These are phyloP conservation scores for Lachancea quebecensis DNA, from an alignment of 805 yeast genomes.

Conservation along the genomic window DNA sequence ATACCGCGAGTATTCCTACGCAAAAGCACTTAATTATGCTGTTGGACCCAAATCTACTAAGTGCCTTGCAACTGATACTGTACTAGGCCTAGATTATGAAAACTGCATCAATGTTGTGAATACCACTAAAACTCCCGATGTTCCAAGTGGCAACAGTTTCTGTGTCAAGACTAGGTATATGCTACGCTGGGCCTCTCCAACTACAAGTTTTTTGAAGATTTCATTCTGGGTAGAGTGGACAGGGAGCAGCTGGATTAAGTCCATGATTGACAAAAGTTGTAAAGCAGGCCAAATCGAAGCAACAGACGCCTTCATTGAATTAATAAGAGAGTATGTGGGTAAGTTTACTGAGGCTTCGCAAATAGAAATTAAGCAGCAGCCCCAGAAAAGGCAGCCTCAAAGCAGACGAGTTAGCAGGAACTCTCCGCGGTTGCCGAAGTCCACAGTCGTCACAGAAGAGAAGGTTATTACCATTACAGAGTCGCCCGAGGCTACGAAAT, in stretches of 20 bases:
- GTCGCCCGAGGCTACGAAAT: not conserved
- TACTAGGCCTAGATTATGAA: conserved; percentile 48
- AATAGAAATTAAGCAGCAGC: conserved; percentile 3
- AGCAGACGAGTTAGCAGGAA: conserved; percentile 7
- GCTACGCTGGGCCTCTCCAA: conserved; percentile 66
- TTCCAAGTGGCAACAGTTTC: conserved; percentile 86
- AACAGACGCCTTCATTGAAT: conserved; percentile 39
- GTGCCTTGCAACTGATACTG: conserved; percentile 55
- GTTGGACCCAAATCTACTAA: conserved; percentile 92
- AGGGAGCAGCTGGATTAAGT: conserved; percentile 86
- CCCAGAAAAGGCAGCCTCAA: conserved; percentile 6
- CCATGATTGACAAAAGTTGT: conserved; percentile 81
- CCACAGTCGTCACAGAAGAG: not conserved
- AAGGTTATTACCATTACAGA: not conserved
- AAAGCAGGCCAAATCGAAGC: conserved; percentile 69
- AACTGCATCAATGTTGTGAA: conserved; percentile 54
- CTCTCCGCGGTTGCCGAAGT: conserved; percentile 1
- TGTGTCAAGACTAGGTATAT: conserved; percentile 65
- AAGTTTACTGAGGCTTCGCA: conserved; percentile 12
- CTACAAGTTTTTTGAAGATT: conserved; percentile 52
- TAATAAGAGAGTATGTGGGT: conserved; percentile 23
- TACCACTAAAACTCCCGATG: conserved; percentile 79
- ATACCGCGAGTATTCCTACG: conserved; percentile 55
- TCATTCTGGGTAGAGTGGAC: conserved; percentile 84
- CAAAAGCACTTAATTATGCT: conserved; percentile 68